Evolutionary conservation across 306 rosid species (phyloP), one percentile per base, ranked within the genome.

Genomic region (Purshia tridentata): DNA sequence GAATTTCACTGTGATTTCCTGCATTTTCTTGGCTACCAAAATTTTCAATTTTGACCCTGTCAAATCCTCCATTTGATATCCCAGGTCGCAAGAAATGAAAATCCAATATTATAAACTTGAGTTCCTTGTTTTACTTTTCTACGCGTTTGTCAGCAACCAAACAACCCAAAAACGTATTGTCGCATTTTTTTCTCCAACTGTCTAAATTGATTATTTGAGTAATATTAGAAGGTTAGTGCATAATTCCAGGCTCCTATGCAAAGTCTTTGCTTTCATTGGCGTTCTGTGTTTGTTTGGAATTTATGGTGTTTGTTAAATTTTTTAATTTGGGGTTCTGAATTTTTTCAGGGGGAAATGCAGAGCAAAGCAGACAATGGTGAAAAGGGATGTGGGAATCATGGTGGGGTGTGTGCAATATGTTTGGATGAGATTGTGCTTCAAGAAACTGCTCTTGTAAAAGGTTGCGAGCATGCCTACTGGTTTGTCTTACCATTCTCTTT

Each of bases 401-500:
- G 84, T 14, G 96, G 90, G 73, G 72, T 76, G 6, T 90, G 98
- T 47, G 98, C 95, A 1, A 88, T 92, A 48, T 88, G 98, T 52
- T 84, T 92, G 78, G 86, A 92, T 71, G 73, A 81, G 69, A 94
- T 94, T 56, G 69, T 69, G 58, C 91, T 91, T 12, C 89, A 83
- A 75, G 97, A 94, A 73, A 91, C 92, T 42, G 96, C 98, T 51
- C 84, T 91, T 29, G 86, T 92, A 57, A 90, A 89, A 87, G 96
- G 94, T 77, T 92, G 98, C 91, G 96, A 92, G 90, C 98, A 92
- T 76, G 95, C 94, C n/a, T 92, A 92, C 89, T 90, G 98, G 96
- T 92, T 78, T 72, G 90, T 90, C 84, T 69, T 50, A 80, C 44
- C 68, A 7, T 59, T 78, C 80, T 76, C 72, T 42, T 79, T 16